Evolutionary conservation across 176 grass and related monocot genomes (phyloP).

Genomic region (Carex kokanica): DNA sequence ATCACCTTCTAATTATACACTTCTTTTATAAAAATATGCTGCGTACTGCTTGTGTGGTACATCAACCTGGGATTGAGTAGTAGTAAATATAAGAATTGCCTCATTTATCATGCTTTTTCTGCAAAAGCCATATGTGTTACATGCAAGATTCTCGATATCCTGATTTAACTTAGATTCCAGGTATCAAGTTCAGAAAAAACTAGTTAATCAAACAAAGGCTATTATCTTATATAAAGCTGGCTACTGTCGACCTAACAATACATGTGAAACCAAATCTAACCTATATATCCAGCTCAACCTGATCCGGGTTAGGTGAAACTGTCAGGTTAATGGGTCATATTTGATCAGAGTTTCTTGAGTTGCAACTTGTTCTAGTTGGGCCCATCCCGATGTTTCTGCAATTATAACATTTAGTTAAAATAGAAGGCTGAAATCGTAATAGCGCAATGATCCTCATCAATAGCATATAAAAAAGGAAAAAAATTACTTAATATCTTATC

Average conservation of each 20-base stretch:
- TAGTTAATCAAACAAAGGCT: background rate
- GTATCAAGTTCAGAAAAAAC: background rate
- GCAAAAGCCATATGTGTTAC: background rate
- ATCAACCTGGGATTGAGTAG: slow-evolving; percentile 10
- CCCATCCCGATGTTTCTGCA: background rate
- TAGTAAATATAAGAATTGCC: background rate
- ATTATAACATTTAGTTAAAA: slow-evolving; percentile 2
- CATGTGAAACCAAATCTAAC: background rate
- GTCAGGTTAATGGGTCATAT: no score
- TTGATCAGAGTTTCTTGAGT: background rate
- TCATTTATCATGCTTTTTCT: background rate
- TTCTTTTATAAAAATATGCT: slow-evolving; percentile 11
- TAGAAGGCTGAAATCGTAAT: background rate
- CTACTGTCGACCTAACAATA: background rate
- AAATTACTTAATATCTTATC: background rate
- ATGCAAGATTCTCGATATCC: background rate
- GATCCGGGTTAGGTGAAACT: no score
- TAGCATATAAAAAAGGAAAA: background rate
- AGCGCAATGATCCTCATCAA: background rate
- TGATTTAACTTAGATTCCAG: background rate
- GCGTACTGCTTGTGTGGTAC: background rate
- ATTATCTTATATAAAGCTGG: background rate
- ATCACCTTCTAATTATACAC: background rate
- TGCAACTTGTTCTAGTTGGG: background rate
- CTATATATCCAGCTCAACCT: background rate